phyloP scores from a whole-genome alignment of 257 asterid genomes.

The Solanum sejunctum region DNA sequence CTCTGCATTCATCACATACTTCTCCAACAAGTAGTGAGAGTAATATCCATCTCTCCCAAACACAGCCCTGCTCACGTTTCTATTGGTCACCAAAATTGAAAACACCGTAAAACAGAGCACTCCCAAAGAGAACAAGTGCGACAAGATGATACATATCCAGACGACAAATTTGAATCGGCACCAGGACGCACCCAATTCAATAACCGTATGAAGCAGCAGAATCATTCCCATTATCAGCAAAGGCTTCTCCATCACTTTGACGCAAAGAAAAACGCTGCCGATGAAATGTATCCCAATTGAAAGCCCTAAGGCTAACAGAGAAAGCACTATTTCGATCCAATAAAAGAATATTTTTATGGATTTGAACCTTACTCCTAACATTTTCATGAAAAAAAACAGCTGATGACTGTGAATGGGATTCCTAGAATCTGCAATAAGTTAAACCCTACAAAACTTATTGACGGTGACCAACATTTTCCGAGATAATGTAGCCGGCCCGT shows the following conservation, averaged over 20 bases:
- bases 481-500: no score
- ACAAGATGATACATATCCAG: conserved; percentile 34
- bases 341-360: conserved; percentile 25
- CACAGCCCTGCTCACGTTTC: conserved; percentile 23
- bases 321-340: conserved; percentile 17
- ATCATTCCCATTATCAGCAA: conserved; percentile 31
- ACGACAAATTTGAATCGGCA: conserved; percentile 14
- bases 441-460: no score
- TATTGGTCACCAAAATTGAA: conserved; percentile 43
- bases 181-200: conserved; percentile 41
- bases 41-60: conserved; percentile 54
- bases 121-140: conserved; percentile 20
- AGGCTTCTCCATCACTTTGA: conserved; percentile 32
- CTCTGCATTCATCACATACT: conserved; percentile 27
- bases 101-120: conserved; percentile 29
- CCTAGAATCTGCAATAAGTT: background rate
- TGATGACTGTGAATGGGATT: background rate
- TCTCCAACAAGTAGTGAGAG: conserved; percentile 43
- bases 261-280: conserved; percentile 25
- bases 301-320: conserved; percentile 28
- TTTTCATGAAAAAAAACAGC: background rate
- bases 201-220: conserved; percentile 22
- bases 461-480: no score
- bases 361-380: conserved; percentile 36
- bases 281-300: conserved; percentile 27